Base-by-base conservation (phyloP, 768 basidiomycete species). In the Suillus brevipes region DNA sequence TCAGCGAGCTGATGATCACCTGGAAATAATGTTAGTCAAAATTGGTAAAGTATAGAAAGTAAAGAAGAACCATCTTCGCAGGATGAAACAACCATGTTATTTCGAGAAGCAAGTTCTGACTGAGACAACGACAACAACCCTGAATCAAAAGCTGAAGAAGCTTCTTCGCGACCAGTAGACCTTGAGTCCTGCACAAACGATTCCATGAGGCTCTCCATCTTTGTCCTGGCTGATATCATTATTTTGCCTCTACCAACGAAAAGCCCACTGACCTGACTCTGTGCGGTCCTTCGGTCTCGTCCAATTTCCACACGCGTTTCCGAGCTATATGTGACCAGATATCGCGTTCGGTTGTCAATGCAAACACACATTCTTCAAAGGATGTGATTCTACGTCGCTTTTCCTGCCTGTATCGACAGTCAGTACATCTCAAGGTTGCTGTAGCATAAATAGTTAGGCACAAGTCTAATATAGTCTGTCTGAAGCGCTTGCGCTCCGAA, bases 221-320 rank as follows among this genome's bases (percentile, higher is more conserved):
- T 92, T 74, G 90, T 92, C 69, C 93, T 95, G 43, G 59, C 1
- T 40, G 47, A 23, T 8, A 38, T 43, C 52, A 64, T 31, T 37
- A 28, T 50, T 8, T 28, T 7, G 16, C 37, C 23, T 36, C 18
- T n/a, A 57, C 50, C 34, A 43, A 34, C 43, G n/a, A 7, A 62
- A 20, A 43, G 18, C 13, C 7, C 37, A 68, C 82, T 36, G 70
- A 94, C 94, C 95, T 82, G 61, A 92, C 90, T 56, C 95, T 86
- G 69, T 92, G 84, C 1, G 94, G 95, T 1, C 95, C 95, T 71
- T 97, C 95, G 2, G 94, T 95, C 70, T 96, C 95, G 67, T 97
- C 95, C 53, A 97, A 76, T 38, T 89, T 80, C 95, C 95, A 97
- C 13, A 83, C 69, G 8, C 78, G 78, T 28, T 79, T 78, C 3